phyloP scores from a whole-genome alignment of 1,284 basidiomycete genomes.

The Somion occarium region DNA sequence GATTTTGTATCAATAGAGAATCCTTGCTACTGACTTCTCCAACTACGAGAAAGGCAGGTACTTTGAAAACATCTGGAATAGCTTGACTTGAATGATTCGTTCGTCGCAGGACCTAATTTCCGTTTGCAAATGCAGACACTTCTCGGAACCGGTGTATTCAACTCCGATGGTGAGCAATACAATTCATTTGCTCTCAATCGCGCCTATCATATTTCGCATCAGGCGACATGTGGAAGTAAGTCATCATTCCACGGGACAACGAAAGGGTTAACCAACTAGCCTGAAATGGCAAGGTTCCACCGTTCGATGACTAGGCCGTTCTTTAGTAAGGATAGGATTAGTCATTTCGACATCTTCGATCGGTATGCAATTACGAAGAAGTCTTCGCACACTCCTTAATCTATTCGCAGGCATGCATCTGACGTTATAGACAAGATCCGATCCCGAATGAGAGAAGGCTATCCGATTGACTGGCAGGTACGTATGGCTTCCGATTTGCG shows the following conservation, averaged over 20 bases:
- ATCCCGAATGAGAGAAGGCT: slow-evolving; percentile 27
- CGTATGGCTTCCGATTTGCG: background rate
- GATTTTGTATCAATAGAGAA: slow-evolving; percentile 20
- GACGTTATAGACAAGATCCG: slow-evolving; percentile 29
- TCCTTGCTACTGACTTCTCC: slow-evolving; percentile 38
- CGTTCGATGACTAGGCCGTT: slow-evolving; percentile 43
- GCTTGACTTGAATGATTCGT: background rate
- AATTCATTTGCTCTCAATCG: background rate
- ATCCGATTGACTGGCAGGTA: slow-evolving; percentile 41
- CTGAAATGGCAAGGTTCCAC: slow-evolving; percentile 31
- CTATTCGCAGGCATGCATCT: slow-evolving; percentile 14
- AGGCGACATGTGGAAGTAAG: slow-evolving; percentile 40
- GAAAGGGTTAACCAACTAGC: background rate
- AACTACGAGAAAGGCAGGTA: slow-evolving; percentile 38
- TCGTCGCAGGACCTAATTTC: slow-evolving; percentile 9
- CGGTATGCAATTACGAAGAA: slow-evolving; percentile 22
- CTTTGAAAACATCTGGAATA: background rate
- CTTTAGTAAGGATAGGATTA: slow-evolving; percentile 40
- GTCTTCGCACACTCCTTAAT: no score
- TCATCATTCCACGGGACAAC: background rate
- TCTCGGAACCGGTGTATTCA: slow-evolving; percentile 4
- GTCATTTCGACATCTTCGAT: slow-evolving; percentile 44
- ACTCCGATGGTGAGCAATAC: slow-evolving; percentile 1
- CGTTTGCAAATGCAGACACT: slow-evolving; percentile 1
- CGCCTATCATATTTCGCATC: background rate